Conservation (phyloP, 768 basidiomycete species). For the Brasilioporus rufonigricans region DNA sequence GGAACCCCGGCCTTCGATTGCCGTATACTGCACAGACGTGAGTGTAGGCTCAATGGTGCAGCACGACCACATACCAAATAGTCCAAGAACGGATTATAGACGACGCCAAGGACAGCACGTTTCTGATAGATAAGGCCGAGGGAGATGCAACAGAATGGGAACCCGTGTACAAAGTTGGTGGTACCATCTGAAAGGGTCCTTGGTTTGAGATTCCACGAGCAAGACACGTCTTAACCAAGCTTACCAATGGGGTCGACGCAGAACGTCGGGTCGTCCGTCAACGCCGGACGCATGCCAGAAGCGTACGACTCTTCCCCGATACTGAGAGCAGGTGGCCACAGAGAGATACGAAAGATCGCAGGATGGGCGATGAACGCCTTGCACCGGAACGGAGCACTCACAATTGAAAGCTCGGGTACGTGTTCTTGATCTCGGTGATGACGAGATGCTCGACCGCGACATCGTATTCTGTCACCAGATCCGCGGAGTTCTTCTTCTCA, state of each 20-base stretch:
- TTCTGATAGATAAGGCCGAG: slow-evolving; percentile 89
- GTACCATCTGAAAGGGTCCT: slow-evolving; percentile 66
- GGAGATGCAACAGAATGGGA: slow-evolving; percentile 87
- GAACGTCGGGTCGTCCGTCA: slow-evolving; percentile 90
- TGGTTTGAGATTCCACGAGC: neutral
- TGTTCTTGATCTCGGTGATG: slow-evolving; percentile 55
- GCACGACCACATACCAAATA: slow-evolving; percentile 50
- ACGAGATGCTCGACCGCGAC: slow-evolving; percentile 86
- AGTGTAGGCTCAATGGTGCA: neutral
- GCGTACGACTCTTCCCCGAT: slow-evolving; percentile 95
- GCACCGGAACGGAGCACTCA: slow-evolving; percentile 38
- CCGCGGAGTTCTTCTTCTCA: slow-evolving; percentile 92
- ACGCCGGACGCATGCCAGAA: slow-evolving; percentile 57
- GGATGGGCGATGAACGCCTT: neutral
- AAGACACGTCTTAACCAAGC: slow-evolving; percentile 6
- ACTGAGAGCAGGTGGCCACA: slow-evolving; percentile 41
- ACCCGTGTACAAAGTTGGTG: slow-evolving; percentile 84
- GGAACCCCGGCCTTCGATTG: slow-evolving; percentile 73
- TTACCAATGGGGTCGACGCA: slow-evolving; percentile 93
- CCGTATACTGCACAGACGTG: slow-evolving; percentile 58
- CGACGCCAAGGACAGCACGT: slow-evolving; percentile 82
- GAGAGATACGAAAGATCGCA: neutral
- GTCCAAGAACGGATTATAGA: slow-evolving; percentile 89
- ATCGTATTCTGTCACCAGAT: slow-evolving; percentile 94
- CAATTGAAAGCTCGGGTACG: slow-evolving; percentile 81